phyloP scores from a whole-genome alignment of 2,329 filamentous ascomycete species.

The Apiospora rasikravindrae region DNA sequence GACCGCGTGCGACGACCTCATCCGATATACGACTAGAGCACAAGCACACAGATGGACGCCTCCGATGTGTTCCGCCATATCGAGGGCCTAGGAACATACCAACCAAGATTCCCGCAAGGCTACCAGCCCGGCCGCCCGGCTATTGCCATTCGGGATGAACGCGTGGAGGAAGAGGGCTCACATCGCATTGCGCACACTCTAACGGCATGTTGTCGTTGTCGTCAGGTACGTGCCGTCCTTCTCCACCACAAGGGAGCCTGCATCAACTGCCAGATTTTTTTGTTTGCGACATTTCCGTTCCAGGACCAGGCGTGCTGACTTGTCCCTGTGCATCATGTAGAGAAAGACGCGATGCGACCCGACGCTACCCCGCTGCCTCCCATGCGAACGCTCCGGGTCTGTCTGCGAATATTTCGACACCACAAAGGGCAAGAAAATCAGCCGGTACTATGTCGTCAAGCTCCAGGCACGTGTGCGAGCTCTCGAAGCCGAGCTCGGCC shows the following conservation, averaged over 20 bases:
- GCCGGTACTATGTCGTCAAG: constrained; percentile 89
- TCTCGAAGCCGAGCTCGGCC: constrained; percentile 80
- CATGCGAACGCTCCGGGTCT: constrained; percentile 90
- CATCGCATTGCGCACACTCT: constrained; percentile 77
- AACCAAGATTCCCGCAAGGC: constrained; percentile 44
- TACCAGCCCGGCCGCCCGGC: constrained; percentile 33
- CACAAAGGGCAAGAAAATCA: constrained; percentile 82
- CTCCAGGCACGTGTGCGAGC: constrained; percentile 85
- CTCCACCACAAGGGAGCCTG: neutral
- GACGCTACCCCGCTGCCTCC: constrained; percentile 85
- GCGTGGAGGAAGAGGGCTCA: constrained; percentile 56
- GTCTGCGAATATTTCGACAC: constrained; percentile 96
- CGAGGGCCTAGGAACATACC: constrained; percentile 53
- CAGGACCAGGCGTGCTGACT: neutral
- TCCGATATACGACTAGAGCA: neutral
- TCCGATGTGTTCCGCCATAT: constrained; percentile 62
- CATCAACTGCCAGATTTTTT: neutral
- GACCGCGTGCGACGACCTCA: neutral
- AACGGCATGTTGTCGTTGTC: constrained; percentile 80
- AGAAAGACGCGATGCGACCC: constrained; percentile 97
- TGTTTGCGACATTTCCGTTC: constrained; percentile 11
- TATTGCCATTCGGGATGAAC: constrained; percentile 42
- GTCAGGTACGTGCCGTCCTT: constrained; percentile 63
- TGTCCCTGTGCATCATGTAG: constrained; percentile 51
- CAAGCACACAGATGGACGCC: constrained; percentile 57